A percentile compares a stretch with the other conserved stretches of the same genome.
Conservation (phyloP, 2,329 filamentous ascomycete species). For the Colletotrichum sidae region DNA sequence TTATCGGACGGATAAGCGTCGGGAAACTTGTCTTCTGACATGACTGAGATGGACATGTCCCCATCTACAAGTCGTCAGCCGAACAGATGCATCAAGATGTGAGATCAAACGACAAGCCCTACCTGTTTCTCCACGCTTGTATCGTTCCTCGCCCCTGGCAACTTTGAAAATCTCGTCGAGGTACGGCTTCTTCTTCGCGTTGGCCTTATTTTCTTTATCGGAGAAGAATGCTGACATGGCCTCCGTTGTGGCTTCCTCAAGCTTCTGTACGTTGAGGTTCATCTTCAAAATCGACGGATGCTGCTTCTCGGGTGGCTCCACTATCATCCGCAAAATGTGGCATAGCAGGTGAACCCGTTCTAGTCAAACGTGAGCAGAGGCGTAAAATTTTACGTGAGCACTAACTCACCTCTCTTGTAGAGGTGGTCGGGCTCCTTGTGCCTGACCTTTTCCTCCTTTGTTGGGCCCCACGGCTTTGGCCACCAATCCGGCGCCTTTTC, state of each 20-base stretch:
- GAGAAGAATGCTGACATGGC: constrained; percentile 68
- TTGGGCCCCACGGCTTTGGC: constrained; percentile 66
- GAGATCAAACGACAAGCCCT: constrained; percentile 39
- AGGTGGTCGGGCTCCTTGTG: constrained; percentile 82
- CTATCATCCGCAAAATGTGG: constrained; percentile 70
- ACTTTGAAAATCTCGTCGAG: constrained; percentile 73
- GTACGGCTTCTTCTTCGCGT: constrained; percentile 65
- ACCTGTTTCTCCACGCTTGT: constrained; percentile 69
- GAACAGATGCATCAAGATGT: not conserved
- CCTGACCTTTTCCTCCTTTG: constrained; percentile 66
- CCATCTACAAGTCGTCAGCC: constrained; percentile 54
- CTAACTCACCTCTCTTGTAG: constrained; percentile 69
- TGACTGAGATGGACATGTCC: constrained; percentile 60
- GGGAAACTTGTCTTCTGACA: constrained; percentile 63
- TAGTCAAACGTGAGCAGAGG: constrained; percentile 44
- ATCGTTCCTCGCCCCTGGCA: constrained; percentile 67
- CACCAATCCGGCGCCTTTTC: constrained; percentile 75
- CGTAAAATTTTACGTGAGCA: not conserved
- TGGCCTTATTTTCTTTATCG: constrained; percentile 65
- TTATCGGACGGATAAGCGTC: constrained; percentile 61
- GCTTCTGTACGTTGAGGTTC: constrained; percentile 63
- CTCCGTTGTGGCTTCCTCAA: constrained; percentile 70
- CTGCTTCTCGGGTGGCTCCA: constrained; percentile 61
- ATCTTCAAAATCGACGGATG: constrained; percentile 65
- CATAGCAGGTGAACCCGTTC: constrained; percentile 70